These are phyloP conservation scores for Penicillium nordicum DNA, from an alignment of 2,329 filamentous ascomycete species.

Conservation along the genomic window DNA sequence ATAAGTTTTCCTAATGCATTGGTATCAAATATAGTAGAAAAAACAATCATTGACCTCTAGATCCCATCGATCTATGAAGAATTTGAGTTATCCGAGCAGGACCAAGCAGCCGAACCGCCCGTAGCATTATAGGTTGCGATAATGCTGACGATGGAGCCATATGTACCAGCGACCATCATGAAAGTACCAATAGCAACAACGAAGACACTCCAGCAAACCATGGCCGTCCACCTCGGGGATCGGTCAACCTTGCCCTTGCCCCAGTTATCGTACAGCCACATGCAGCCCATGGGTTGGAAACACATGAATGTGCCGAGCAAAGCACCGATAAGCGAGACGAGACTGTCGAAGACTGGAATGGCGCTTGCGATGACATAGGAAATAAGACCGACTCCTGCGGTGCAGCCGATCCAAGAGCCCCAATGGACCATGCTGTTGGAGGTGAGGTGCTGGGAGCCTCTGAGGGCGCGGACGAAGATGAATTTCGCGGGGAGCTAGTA, in stretches of 20 bases:
- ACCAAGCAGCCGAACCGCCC: slow-evolving; percentile 41
- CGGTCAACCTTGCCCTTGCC: slow-evolving; percentile 12
- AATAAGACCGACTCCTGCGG: slow-evolving; percentile 11
- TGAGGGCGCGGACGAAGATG: slow-evolving; percentile 19
- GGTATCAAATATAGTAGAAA: not conserved
- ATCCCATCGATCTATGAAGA: not conserved
- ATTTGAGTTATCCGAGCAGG: slow-evolving; percentile 45
- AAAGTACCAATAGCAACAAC: slow-evolving; percentile 41
- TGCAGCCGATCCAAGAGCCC: slow-evolving; percentile 19
- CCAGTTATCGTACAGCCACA: slow-evolving; percentile 46
- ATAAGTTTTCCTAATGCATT: not conserved
- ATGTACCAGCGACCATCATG: slow-evolving; percentile 46
- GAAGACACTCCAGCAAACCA: slow-evolving; percentile 27
- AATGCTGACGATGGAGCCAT: slow-evolving; percentile 43
- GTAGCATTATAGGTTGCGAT: slow-evolving; percentile 36
- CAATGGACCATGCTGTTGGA: slow-evolving; percentile 20
- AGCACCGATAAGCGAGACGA: slow-evolving; percentile 23
- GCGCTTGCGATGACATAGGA: slow-evolving; percentile 24
- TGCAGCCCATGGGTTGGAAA: slow-evolving; percentile 36
- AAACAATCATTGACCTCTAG: not conserved
- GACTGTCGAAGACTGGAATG: slow-evolving; percentile 21
- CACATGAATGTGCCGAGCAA: slow-evolving; percentile 20
- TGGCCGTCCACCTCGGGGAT: slow-evolving; percentile 14
- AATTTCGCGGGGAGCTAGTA: slow-evolving; percentile 17
- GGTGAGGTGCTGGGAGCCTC: slow-evolving; percentile 16